Evolutionary conservation across 2,329 filamentous ascomycete genomes (phyloP).

Genomic region (Colletotrichum sublineola): DNA sequence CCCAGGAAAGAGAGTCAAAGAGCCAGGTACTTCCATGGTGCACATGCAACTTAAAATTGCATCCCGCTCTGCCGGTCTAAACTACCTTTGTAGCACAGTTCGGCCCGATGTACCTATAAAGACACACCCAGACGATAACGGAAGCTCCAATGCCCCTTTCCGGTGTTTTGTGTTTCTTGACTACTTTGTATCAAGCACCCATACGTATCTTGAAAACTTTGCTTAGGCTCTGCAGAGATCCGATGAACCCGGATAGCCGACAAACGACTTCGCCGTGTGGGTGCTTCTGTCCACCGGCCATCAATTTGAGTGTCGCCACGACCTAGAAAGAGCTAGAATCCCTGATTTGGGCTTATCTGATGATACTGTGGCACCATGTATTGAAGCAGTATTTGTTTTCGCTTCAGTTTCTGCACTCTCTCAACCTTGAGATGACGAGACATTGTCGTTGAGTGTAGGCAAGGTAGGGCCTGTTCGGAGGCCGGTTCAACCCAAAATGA

Average conservation of each 20-base stretch:
- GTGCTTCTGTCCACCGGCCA: neutral
- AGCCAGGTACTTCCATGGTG: neutral
- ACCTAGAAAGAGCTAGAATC: neutral
- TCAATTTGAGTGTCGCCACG: neutral
- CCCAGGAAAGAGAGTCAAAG: neutral
- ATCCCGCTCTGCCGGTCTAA: neutral
- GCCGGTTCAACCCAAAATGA: slow-evolving; percentile 50
- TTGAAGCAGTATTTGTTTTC: neutral
- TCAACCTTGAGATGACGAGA: slow-evolving; percentile 56
- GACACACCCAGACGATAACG: neutral
- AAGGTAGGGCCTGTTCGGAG: slow-evolving; percentile 66
- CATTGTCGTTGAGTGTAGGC: slow-evolving; percentile 73
- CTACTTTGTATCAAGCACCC: neutral
- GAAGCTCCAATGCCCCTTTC: neutral
- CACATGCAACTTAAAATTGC: neutral
- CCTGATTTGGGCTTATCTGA: neutral
- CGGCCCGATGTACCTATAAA: neutral
- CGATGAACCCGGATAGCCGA: neutral
- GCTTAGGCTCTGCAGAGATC: neutral
- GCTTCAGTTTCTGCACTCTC: neutral
- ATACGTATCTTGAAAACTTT: neutral
- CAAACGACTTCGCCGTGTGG: neutral
- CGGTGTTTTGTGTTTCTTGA: neutral
- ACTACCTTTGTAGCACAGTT: neutral
- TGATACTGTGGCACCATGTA: neutral